Evolutionary conservation across 768 basidiomycete genomes (phyloP), one percentile per base, ranked within the genome.

Genomic region (Pisolithus orientalis): DNA sequence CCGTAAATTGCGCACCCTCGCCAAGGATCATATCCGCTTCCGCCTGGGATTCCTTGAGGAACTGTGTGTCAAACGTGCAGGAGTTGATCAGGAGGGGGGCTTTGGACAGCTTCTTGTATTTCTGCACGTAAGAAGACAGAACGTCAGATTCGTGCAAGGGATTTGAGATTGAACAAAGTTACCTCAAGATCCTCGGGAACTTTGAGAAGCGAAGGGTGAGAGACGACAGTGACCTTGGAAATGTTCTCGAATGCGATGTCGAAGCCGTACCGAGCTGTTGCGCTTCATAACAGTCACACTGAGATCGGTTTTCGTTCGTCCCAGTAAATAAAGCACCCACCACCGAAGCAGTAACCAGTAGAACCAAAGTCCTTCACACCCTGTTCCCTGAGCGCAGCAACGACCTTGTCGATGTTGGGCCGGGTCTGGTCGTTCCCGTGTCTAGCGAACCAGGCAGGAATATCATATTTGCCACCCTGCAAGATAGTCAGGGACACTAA

Each of bases 331-430:
- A 21, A 10, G 17, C 2, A 57, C 73, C 53, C 53, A 76, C 80
- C 86, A 53, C 84, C 84, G 50, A 78, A 83, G 71, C 88, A 90
- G 71, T 82, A 89, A 3, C 84, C 85, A 4, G 77, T 76, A 0
- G 81, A 80, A 0, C 70, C 85, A 52, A 90, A 76, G 6, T 63
- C 63, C 1, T 72, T 80, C 24, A 89, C 70, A 2, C 86, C 87
- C 54, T 78, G 60, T 31, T 67, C 76, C 62, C 80, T 83, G 54
- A 90, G 74, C 0, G 71, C 78, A 5, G 62, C 65, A 32, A 86
- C 72, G 44, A 85, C 79, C 46, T 76, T 79, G 68, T 87, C 76
- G 25, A 87, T 56, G 3, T 59, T 11, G 1, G 80, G 79, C 11
- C 79, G 78, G 2, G 77, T 79, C 10, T 60, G 37, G 0, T 61